Base-by-base conservation (phyloP, 1,284 basidiomycete species). In the Papiliotrema fonsecae region DNA sequence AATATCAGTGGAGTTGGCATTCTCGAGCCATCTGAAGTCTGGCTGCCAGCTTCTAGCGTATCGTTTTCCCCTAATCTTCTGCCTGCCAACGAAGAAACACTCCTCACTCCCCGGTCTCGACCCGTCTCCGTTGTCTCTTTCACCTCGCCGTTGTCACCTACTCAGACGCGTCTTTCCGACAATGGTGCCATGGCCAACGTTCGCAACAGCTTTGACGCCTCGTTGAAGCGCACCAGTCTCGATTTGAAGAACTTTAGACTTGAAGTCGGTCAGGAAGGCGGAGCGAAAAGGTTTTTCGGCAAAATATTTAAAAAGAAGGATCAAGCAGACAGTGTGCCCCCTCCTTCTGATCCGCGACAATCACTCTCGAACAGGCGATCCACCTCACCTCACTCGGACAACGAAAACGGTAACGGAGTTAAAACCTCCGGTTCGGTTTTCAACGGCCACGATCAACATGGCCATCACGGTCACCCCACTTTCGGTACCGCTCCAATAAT, bases 11-110 rank as follows among this genome's bases (percentile, higher is more conserved):
- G 84, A 27, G 78, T 91, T 3, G 87, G 85, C 2, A 65, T 85
- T 11, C 76, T 91, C 7, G 90, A 92, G 64, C 84, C 87, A 1
- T 76, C 87, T n/a, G 88, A 93, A 66, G 81, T 91, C 1, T 87
- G 84, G 81, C 54, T 59, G n/a, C 56, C 60, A 9, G 14, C 49
- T 6, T 31, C 50, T 32, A 31, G 37, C 45, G n/a, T n/a, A n/a
- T 25, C 45, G 18, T 7, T 16, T 43, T 11, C 21, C 54, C 19
- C 40, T 50, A 21, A 45, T 31, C 35, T 47, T 11, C 42, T 46
- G 16, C 30, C 35, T 49, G 49, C 47, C 47, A 22, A 31, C 19
- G 55, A 56, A 10, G 55, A 52, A 16, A 52, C 36, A 14, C 39
- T 42, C 22, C 18, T 32, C n/a, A 31, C 50, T 19, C 30, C 44